Evolutionary conservation across 23 red algal genomes (phyloP).

Genomic region (Cyanidiococcus yangmingshanensis): DNA sequence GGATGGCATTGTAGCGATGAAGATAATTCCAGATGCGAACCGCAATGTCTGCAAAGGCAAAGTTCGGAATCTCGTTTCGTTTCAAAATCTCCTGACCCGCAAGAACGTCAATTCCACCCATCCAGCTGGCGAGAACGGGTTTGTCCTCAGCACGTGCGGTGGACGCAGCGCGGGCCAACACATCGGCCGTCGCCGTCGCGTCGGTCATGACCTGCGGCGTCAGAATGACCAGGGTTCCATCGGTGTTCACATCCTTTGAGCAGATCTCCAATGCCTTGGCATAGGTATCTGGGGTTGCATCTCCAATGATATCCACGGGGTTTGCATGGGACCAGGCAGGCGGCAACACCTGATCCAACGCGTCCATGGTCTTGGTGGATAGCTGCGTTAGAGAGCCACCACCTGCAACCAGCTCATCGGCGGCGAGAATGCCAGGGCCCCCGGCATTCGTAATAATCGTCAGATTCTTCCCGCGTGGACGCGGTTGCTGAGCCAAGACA

Average conservation of each 20-base stretch:
- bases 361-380: background rate
- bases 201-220: slow-evolving; percentile 34
- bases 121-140: slow-evolving; percentile 30
- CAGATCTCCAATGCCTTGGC: slow-evolving; percentile 15
- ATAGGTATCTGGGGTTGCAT: slow-evolving; percentile 20
- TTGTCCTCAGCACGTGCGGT: slow-evolving; percentile 16
- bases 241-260: slow-evolving; percentile 15
- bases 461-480: slow-evolving; percentile 20
- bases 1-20: slow-evolving; percentile 21
- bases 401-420: slow-evolving; percentile 26
- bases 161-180: slow-evolving; percentile 1
- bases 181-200: slow-evolving; percentile 16
- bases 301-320: slow-evolving; percentile 29
- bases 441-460: slow-evolving; percentile 36
- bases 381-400: slow-evolving; percentile 18
- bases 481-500: slow-evolving; percentile 34
- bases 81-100: slow-evolving; percentile 28
- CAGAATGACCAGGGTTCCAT: slow-evolving; percentile 27
- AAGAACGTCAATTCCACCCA: slow-evolving; percentile 18
- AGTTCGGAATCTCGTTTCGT: slow-evolving; percentile 16
- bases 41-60: slow-evolving; percentile 29
- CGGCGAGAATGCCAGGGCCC: slow-evolving; percentile 28
- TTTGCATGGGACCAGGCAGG: background rate
- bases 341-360: slow-evolving; percentile 16
- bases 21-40: slow-evolving; percentile 24